phyloP scores from a whole-genome alignment of 2,329 filamentous ascomycete species.

The Pestalotiopsis sp. region DNA sequence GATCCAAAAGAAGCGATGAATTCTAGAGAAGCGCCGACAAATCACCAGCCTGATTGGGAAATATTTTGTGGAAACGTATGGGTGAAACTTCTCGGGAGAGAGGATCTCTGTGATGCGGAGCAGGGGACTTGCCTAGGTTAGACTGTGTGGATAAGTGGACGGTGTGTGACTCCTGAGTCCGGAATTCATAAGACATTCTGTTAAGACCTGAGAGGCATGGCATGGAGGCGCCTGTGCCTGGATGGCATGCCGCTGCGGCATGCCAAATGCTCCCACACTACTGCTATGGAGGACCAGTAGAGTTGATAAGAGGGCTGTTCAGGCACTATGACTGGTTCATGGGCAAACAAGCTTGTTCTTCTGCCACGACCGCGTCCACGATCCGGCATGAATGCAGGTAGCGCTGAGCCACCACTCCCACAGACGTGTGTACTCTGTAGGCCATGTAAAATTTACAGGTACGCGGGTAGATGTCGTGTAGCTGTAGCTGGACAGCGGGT shows the following conservation, averaged over 20 bases:
- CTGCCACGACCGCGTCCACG: background rate
- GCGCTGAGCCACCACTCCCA: background rate
- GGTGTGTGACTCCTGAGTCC: conserved; percentile 1
- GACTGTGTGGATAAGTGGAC: conserved; percentile 8
- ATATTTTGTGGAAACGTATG: conserved; percentile 8
- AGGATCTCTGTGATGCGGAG: background rate
- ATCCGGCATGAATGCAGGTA: background rate
- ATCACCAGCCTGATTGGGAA: conserved; percentile 1
- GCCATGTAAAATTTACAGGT: background rate
- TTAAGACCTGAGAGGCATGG: background rate
- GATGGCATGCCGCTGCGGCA: background rate
- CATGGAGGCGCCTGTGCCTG: conserved; percentile 5
- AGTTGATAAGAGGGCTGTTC: background rate
- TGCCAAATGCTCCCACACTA: background rate
- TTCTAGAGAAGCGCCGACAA: background rate
- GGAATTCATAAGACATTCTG: background rate
- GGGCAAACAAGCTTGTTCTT: conserved; percentile 10
- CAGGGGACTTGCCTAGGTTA: background rate
- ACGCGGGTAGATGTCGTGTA: background rate
- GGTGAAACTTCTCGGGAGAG: background rate
- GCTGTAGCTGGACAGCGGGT: too few species aligned
- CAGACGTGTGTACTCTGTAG: background rate
- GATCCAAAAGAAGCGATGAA: background rate
- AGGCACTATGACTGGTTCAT: conserved; percentile 5
- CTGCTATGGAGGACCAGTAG: background rate